Evolutionary conservation across 2,329 filamentous ascomycete genomes (phyloP).

Genomic region (Karstenula rhodostoma): DNA sequence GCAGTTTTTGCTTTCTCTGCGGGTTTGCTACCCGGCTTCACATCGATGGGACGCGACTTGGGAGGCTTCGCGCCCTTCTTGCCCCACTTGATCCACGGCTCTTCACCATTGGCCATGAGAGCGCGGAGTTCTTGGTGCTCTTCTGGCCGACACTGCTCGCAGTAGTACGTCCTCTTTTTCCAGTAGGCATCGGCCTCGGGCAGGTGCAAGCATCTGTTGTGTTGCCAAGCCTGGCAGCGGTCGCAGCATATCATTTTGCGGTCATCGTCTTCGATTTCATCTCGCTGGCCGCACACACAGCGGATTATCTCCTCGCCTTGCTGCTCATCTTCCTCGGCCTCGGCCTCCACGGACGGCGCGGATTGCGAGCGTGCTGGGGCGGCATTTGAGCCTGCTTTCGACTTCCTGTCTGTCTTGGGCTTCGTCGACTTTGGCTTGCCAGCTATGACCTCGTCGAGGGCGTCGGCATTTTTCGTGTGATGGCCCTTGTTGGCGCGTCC

Average conservation of each 20-base stretch:
- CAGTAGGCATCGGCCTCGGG: constrained; percentile 73
- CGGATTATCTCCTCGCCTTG: constrained; percentile 81
- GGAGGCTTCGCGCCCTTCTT: constrained; percentile 65
- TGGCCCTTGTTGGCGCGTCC: constrained; percentile 97
- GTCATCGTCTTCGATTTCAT: constrained; percentile 76
- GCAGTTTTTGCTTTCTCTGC: constrained; percentile 39
- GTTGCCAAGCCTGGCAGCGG: constrained; percentile 91
- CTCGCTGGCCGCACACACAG: constrained; percentile 80
- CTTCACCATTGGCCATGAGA: constrained; percentile 80
- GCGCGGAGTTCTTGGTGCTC: constrained; percentile 83
- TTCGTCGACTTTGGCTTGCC: constrained; percentile 48
- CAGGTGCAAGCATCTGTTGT: constrained; percentile 94
- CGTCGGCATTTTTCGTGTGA: constrained; percentile 85
- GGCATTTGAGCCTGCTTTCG: constrained; percentile 54
- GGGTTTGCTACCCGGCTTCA: constrained; percentile 56
- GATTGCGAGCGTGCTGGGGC: constrained; percentile 43
- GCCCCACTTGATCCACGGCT: constrained; percentile 76
- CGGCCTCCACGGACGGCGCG: constrained; percentile 35
- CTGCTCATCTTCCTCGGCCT: constrained; percentile 56
- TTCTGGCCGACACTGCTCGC: constrained; percentile 85
- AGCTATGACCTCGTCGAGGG: constrained; percentile 41
- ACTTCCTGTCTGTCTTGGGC: constrained; percentile 53
- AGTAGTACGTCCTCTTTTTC: constrained; percentile 71
- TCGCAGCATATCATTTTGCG: constrained; percentile 98
- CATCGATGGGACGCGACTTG: constrained; percentile 73